Percentiles rank a stretch among this genome's conserved stretches.
Conservation (phyloP, 345 rosid genomes). For the Salix viminalis region DNA sequence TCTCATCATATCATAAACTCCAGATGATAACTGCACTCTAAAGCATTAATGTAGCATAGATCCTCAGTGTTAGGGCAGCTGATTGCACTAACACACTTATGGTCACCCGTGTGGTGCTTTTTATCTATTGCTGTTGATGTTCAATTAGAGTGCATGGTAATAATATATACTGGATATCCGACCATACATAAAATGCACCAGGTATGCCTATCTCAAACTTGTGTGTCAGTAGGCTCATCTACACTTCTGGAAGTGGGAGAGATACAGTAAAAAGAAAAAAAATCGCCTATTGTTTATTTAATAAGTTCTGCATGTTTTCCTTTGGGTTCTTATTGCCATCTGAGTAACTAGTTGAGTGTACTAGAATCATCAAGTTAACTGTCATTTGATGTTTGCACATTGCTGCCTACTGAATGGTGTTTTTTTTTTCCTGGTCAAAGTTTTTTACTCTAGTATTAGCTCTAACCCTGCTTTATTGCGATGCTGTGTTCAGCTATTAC, state of each 20-base stretch:
- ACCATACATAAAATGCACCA: background rate
- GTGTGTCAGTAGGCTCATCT: background rate
- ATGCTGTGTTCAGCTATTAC: conserved; percentile 63
- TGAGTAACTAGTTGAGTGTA: background rate
- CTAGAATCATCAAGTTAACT: background rate
- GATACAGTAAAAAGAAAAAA: background rate
- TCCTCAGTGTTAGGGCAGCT: background rate
- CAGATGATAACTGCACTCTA: background rate
- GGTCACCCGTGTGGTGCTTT: background rate
- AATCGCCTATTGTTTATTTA: background rate
- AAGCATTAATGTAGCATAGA: background rate
- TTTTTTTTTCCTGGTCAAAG: background rate
- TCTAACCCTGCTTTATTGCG: background rate
- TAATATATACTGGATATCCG: background rate
- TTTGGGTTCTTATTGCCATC: background rate
- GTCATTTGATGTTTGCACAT: background rate
- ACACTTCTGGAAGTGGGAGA: background rate
- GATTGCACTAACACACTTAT: background rate
- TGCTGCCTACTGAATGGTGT: background rate
- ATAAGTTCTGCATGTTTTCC: background rate
- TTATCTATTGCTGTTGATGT: background rate
- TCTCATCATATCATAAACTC: background rate
- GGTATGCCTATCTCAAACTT: background rate
- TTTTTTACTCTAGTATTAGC: background rate
- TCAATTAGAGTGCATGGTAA: background rate